phyloP scores from a whole-genome alignment of 129 eudicot genomes.

The Escallonia herrerae region DNA sequence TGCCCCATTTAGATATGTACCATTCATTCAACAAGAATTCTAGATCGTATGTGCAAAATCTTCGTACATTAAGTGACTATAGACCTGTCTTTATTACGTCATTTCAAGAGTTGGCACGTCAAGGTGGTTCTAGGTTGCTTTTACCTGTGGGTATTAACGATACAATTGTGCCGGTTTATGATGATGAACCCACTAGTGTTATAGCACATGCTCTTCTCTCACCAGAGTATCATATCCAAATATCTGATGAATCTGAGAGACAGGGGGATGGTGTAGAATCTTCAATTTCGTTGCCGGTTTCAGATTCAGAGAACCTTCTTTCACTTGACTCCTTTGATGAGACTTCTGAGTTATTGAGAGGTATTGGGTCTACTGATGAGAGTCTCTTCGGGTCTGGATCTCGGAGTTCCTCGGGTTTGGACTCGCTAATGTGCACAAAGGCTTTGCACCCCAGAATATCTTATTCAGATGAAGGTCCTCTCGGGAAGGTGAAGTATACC shows the following conservation, averaged over 20 bases:
- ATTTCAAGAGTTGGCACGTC: constrained; percentile 26
- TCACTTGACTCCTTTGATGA: constrained; percentile 30
- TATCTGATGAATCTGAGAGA: constrained; percentile 29
- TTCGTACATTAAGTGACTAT: constrained; percentile 27
- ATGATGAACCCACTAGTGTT: constrained; percentile 60
- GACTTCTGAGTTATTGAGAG: constrained; percentile 23
- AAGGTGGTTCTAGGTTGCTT: constrained; percentile 40
- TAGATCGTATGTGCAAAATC: constrained; percentile 23
- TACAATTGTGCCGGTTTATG: constrained; percentile 44
- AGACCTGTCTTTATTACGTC: constrained; percentile 38
- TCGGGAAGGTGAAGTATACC: constrained; percentile 44
- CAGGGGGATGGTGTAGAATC: constrained; percentile 24
- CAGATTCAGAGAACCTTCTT: constrained; percentile 23
- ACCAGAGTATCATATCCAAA: constrained; percentile 33
- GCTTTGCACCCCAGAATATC: constrained; percentile 30
- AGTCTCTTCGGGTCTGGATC: constrained; percentile 28
- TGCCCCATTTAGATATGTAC: constrained; percentile 28
- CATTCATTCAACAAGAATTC: constrained; percentile 22
- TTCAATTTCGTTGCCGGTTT: constrained; percentile 22
- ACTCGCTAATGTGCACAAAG: constrained; percentile 18
- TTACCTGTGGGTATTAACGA: constrained; percentile 36
- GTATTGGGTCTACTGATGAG: constrained; percentile 38
- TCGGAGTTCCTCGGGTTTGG: constrained; percentile 30
- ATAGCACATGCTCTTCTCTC: constrained; percentile 49
- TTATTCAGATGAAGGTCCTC: constrained; percentile 49